Evolutionary conservation across 1,139 yeast genomes (phyloP).

Genomic region (Taiozyma onychis): DNA sequence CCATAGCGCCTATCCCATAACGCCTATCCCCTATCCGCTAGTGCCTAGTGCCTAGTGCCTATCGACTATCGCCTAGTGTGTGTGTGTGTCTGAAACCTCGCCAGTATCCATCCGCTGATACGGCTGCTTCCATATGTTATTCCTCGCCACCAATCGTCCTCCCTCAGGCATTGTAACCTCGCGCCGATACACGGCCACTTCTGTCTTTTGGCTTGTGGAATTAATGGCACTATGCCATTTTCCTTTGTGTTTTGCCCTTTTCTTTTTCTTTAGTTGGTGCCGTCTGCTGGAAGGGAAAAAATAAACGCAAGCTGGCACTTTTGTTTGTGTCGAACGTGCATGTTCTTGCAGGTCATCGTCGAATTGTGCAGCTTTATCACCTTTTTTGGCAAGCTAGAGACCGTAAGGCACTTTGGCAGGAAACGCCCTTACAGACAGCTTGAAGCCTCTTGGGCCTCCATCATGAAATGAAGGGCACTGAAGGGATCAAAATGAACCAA

Average conservation of each 20-base stretch:
- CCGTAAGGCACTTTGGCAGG: not conserved
- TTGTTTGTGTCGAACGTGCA: not conserved
- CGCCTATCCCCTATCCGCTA: too few species aligned
- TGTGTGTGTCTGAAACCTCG: not conserved
- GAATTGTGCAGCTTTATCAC: not conserved
- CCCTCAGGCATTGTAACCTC: too few species aligned
- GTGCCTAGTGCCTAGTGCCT: not conserved
- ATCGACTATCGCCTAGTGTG: not conserved
- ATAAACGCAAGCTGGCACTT: not conserved
- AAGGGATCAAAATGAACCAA: not conserved
- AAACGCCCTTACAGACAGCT: not conserved
- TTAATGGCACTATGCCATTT: not conserved
- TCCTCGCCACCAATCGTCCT: too few species aligned
- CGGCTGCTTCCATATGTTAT: too few species aligned
- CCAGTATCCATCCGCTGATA: not conserved
- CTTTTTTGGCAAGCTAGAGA: not conserved
- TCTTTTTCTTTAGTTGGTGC: not conserved
- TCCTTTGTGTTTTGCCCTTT: not conserved
- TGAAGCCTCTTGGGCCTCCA: not conserved
- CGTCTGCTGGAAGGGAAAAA: not conserved
- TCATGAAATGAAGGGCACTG: not conserved
- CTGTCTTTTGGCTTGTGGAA: too few species aligned
- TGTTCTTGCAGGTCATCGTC: not conserved
- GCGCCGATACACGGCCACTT: too few species aligned
- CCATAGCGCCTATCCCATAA: too few species aligned